Base-by-base conservation (phyloP, 2,329 filamentous ascomycete genomes). In the Calonectria leucothoes region DNA sequence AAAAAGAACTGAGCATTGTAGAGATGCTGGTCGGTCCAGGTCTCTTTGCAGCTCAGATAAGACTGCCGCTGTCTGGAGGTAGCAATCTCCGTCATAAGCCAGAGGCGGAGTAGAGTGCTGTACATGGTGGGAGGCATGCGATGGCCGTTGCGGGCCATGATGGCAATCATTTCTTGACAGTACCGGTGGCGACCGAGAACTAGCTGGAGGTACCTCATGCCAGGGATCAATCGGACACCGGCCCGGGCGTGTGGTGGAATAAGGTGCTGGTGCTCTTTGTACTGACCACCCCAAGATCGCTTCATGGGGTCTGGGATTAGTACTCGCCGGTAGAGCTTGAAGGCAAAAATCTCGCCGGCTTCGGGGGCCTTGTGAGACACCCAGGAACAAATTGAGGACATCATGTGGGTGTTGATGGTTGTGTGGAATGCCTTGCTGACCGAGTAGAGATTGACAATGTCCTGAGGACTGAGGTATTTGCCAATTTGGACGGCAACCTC, bases 31-130 rank as follows among this genome's bases (percentile, higher is more conserved):
- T 93, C 85, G 12, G 88, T 85, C 88, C 93, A 93, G 61, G 92
- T 86, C 0, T 79, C 76, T 12, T 68, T 66, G 81, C 91, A 91
- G 35, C 85, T 86, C 6, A 95, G 82, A 7, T 93, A 84, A 2
- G 85, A 85, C 7, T 87, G 83, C 1, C 94, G 91, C 17, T 89
- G 85, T 0, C 75, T 78, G 64, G 88, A 93, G 17, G 90, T 91
- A 0, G 90, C 85, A 5, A 93, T 85, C 79, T 95, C 94, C 86
- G 95, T 91, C 39, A 94, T 80, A 66, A 94, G 88, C 95, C 95
- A 97, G 23, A 95, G 85, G 80, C 94, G 94, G 78, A 91, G 87
- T 57, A 94, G 83, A 1, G 88, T 87, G 14, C 79, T 65, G 64
- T 85, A 81, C 75, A 89, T 89, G 31, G 82, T 82, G 1, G 74